Base-by-base conservation (phyloP, 805 yeast species). In the Starmerella floris region DNA sequence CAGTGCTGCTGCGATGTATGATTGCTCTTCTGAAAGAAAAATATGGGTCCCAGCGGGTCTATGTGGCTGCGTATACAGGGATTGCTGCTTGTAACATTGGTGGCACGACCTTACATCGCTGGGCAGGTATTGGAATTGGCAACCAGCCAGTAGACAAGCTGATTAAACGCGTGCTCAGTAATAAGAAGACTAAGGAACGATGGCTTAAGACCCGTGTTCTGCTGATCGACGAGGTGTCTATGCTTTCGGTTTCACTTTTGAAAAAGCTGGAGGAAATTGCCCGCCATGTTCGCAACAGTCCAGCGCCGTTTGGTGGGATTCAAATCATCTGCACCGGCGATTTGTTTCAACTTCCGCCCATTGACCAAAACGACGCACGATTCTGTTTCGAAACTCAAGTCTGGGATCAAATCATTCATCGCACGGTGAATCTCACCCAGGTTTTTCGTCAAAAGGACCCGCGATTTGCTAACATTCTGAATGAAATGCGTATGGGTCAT, bases 271-370 rank as follows among this genome's bases (percentile, higher is more conserved):
- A 84, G 46, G 62, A 56, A 10, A 62, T 88, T 30, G 96, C 91
- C 0, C 68, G 79, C 50, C 55, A 53, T 1, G 40, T 79, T 2
- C 68, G 79, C 32, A 65, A 62, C 20, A 61, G 51, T 21, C 58
- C 64, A 13, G 51, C 50, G 38, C 95, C 96, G 0, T 91, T 91
- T 67, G 98, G 98, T 4, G 98, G 98, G 0, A 78, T 91, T 35
- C 98, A 91, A 56, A 52, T 91, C 15, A 74, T 91, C 11, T 62
- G 87, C 28, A 80, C 94, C 3, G 98, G 98, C n/a, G 98, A 91
- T 62, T 87, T 88, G 58, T 87, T 80, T 61, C 98, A 91, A 62
- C 67, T 91, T 35, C 98, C 98, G 1, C 98, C 98, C 0, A 93
- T 91, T 5, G 67, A 67, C 20, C 66, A 63, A 19, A 60, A 60